These are phyloP conservation scores for Syzygium aqueum DNA, from an alignment of 345 rosid species.

Conservation along the genomic window DNA sequence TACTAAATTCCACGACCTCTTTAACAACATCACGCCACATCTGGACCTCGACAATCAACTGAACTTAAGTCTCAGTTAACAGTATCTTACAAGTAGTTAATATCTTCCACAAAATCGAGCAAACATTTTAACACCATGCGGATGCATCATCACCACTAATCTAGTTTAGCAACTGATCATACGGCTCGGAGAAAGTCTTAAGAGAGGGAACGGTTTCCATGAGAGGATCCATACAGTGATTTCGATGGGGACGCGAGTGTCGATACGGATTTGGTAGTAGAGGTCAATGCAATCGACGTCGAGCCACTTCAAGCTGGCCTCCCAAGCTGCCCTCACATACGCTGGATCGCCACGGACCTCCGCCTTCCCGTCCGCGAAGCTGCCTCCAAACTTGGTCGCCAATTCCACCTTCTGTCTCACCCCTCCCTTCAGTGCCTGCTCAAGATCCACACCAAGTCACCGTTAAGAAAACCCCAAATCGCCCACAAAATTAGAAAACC, in stretches of 20 bases:
- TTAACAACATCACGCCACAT: not conserved
- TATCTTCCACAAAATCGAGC: too few relatives aligned
- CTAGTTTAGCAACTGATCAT: too few relatives aligned
- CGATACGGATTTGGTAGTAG: constrained; percentile 52
- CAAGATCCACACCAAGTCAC: not conserved
- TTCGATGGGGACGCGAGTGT: constrained; percentile 48
- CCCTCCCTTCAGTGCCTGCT: constrained; percentile 48
- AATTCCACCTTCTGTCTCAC: constrained; percentile 38
- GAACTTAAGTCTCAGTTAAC: not conserved
- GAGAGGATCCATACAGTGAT: constrained; percentile 26
- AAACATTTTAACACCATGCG: too few relatives aligned
- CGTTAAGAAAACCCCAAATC: not conserved
- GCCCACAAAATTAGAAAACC: not conserved
- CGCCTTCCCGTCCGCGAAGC: constrained; percentile 8
- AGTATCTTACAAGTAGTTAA: not conserved
- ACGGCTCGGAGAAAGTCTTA: too few relatives aligned
- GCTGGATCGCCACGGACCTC: constrained; percentile 41
- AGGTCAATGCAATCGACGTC: constrained; percentile 43
- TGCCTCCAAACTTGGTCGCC: constrained; percentile 47
- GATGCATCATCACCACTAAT: too few relatives aligned
- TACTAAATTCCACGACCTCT: not conserved
- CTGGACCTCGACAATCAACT: not conserved
- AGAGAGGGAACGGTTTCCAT: not conserved
- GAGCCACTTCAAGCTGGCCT: constrained; percentile 53
- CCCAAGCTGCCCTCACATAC: constrained; percentile 48